Base-by-base conservation (phyloP, 2,329 filamentous ascomycete species). In the Aschersonia sp. region DNA sequence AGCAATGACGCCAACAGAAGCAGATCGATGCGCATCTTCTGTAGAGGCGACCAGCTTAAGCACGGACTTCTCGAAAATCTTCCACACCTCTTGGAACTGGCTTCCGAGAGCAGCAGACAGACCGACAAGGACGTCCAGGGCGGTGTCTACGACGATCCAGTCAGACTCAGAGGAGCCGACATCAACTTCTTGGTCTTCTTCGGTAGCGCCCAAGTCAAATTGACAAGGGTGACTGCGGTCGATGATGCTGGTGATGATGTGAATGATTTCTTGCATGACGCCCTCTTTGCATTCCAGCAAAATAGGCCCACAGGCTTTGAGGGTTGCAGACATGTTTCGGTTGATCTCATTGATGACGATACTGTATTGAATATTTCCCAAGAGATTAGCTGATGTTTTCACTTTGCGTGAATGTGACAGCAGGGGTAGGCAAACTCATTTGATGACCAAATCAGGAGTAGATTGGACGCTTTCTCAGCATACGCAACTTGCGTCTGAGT, bases 111-210 rank as follows among this genome's bases (percentile, higher is more conserved):
- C 88, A 44, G 80, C 79, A 28, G 89, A 82, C 41, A 97, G 77
- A 40, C 86, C 88, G 46, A 88, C 87, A 46, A 96, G 74, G 44
- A 94, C 88, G 55, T 97, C 92, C 48, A 97, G 78, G 38, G 88
- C 89, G 7, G 89, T 95, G 69, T 98, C 92, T 48, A 97, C 84
- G 46, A 95, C 84, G 20, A 96, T 78, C 92, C 92, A 97, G 71
- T 97, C 92, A 59, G 94, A 95, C 69, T 98, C 92, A 2, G 91
- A 94, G 31, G 84, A 85, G 62, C 89, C 91, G 47, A 71, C 71
- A 48, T 85, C 79, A 7, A 81, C 72, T n/a, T 82, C 80, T 48
- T 80, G 75, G 52, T 84, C 78, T 56, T 91, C 89, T 48, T 86
- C 84, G 52, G 87, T 83, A 51, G 85, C 84, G 44, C 84, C 86